Percentiles rank a stretch among this genome's conserved stretches.
Conservation (phyloP, 1,284 basidiomycete species). For the Apiotrichum gracile region DNA sequence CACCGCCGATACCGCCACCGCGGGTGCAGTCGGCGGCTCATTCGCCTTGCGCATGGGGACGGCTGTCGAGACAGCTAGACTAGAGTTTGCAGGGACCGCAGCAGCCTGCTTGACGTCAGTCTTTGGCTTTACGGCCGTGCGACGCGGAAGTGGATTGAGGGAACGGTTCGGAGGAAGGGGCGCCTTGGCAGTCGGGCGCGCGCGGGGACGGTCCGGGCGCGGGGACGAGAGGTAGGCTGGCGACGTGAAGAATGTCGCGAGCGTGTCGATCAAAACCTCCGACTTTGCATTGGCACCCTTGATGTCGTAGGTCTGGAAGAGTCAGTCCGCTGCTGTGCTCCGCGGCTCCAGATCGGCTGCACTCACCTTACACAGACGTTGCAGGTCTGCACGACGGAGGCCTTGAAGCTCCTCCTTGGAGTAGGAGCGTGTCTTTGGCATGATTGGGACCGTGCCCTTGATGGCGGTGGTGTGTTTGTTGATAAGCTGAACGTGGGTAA, state of each 20-base stretch:
- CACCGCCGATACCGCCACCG: neutral
- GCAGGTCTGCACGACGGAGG: conserved; percentile 35
- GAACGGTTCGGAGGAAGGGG: neutral
- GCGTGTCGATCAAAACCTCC: conserved; percentile 25
- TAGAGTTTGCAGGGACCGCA: too few species aligned
- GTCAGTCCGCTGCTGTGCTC: too few species aligned
- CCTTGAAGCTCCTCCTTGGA: conserved; percentile 35
- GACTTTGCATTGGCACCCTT: conserved; percentile 42
- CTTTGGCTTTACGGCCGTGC: neutral
- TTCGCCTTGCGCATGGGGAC: neutral
- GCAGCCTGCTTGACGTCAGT: neutral
- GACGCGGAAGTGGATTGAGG: neutral
- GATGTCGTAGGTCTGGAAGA: conserved; percentile 33
- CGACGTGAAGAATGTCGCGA: conserved; percentile 30
- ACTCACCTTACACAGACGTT: conserved; percentile 40
- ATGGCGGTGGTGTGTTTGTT: neutral
- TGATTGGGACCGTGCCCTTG: neutral
- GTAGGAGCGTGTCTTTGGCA: conserved; percentile 31
- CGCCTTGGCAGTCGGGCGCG: neutral
- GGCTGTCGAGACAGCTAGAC: too few species aligned
- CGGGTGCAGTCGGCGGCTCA: neutral
- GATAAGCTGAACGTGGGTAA: too few species aligned
- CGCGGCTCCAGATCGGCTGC: too few species aligned
- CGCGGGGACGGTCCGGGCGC: neutral
- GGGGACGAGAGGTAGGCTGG: conserved; percentile 16